Evolutionary conservation across 2,329 filamentous ascomycete genomes (phyloP).

Genomic region (Bipolaris oryzae): DNA sequence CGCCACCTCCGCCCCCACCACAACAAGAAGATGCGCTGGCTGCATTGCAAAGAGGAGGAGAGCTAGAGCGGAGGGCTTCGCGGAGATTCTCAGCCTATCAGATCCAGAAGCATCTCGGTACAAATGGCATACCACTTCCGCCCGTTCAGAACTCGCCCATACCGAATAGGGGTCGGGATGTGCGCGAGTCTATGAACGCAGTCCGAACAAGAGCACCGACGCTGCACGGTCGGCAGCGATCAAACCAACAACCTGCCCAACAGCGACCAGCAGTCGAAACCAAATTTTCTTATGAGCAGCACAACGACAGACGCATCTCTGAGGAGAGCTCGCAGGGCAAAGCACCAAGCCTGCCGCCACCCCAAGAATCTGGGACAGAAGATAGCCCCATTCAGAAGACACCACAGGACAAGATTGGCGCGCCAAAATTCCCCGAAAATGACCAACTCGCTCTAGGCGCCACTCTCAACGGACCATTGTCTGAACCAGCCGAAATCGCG

Average conservation of each 20-base stretch:
- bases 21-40: constrained; percentile 89
- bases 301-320: constrained; percentile 60
- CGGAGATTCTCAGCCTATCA: constrained; percentile 95
- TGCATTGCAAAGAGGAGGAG: constrained; percentile 87
- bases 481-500: constrained; percentile 38
- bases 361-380: constrained; percentile 35
- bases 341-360: constrained; percentile 44
- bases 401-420: constrained; percentile 68
- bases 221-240: constrained; percentile 59
- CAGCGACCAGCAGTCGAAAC: constrained; percentile 61
- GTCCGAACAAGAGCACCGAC: constrained; percentile 66
- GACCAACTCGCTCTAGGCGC: constrained; percentile 41
- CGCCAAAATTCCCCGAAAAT: constrained; percentile 45
- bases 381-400: constrained; percentile 57
- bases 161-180: constrained; percentile 83
- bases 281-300: constrained; percentile 62
- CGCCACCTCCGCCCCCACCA: constrained; percentile 78
- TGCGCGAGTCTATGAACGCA: constrained; percentile 81
- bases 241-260: constrained; percentile 38
- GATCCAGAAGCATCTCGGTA: constrained; percentile 90
- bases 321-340: constrained; percentile 62
- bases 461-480: constrained; percentile 46
- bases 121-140: constrained; percentile 84
- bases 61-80: constrained; percentile 89
- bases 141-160: constrained; percentile 77